Evolutionary conservation across 352 stramenopile species (phyloP).

Genomic region (Phytopythium boreale): DNA sequence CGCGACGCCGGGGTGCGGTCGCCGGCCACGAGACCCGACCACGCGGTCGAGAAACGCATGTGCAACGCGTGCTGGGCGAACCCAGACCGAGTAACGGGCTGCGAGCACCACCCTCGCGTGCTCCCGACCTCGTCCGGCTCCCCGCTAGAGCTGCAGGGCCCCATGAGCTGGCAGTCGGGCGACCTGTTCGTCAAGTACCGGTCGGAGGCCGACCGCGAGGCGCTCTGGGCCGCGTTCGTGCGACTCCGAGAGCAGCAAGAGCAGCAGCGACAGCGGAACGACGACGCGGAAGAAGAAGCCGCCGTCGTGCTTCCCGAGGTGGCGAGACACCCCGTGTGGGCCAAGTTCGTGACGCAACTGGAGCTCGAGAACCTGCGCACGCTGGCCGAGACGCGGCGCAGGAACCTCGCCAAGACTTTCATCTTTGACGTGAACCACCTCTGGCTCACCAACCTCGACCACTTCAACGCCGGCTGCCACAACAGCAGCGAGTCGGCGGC

Average conservation of each 20-base stretch:
- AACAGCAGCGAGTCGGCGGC: constrained; percentile 8
- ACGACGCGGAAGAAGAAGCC: constrained; percentile 11
- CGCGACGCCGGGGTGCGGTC: constrained; percentile 29
- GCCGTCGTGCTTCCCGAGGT: constrained; percentile 52
- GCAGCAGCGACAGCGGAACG: constrained; percentile 25
- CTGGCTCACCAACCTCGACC: constrained; percentile 90
- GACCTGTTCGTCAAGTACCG: constrained; percentile 84
- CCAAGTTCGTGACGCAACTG: constrained; percentile 53
- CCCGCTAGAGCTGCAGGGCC: constrained; percentile 61
- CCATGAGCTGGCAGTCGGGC: constrained; percentile 73
- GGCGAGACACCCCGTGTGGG: constrained; percentile 63
- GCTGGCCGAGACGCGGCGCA: constrained; percentile 52
- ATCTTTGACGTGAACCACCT: constrained; percentile 89
- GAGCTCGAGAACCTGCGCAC: constrained; percentile 71
- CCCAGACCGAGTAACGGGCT: constrained; percentile 55
- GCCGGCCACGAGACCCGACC: constrained; percentile 41
- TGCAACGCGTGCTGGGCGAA: constrained; percentile 76
- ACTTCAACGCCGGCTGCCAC: constrained; percentile 52
- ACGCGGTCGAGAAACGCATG: constrained; percentile 75
- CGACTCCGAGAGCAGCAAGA: constrained; percentile 26
- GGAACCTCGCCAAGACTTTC: constrained; percentile 79
- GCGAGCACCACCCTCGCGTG: constrained; percentile 53
- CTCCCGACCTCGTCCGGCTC: constrained; percentile 23
- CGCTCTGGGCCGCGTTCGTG: constrained; percentile 50
- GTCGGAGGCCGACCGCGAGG: constrained; percentile 65